These are phyloP conservation scores for Malassezia brasiliensis DNA, from an alignment of 1,284 basidiomycete genomes.

Conservation along the genomic window DNA sequence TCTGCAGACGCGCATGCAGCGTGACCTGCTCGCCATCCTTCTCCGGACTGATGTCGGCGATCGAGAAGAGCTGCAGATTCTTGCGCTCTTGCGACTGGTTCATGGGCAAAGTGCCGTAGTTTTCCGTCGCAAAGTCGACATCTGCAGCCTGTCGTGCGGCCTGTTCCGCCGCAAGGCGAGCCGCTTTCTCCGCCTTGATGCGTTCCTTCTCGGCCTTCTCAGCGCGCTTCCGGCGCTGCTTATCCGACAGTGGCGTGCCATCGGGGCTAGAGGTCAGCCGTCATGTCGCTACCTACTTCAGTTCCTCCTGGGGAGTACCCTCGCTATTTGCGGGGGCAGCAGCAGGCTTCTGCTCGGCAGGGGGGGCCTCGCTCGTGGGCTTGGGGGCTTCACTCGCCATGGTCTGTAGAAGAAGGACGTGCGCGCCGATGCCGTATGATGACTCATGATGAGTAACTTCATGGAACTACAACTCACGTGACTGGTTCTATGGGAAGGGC, in stretches of 20 bases:
- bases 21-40: constrained; percentile 69
- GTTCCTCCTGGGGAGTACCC: constrained; percentile 5
- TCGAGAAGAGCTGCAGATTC: constrained; percentile 54
- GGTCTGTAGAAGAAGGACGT: constrained; percentile 3
- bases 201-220: constrained; percentile 76
- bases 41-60: constrained; percentile 61
- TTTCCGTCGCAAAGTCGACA: constrained; percentile 72
- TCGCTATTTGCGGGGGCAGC: background rate
- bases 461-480: constrained; percentile 19
- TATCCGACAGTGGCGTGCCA: constrained; percentile 62
- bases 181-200: constrained; percentile 65
- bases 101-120: constrained; percentile 81
- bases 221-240: constrained; percentile 81
- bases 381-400: constrained; percentile 16
- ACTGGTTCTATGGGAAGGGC: constrained; percentile 1
- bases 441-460: constrained; percentile 6
- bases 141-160: constrained; percentile 65
- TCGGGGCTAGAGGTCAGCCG: constrained; percentile 28
- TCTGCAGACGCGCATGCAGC: constrained; percentile 83
- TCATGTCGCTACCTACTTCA: constrained; percentile 3
- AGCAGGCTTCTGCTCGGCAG: background rate
- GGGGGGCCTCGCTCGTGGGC: constrained; percentile 1
- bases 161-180: constrained; percentile 67
- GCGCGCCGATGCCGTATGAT: constrained; percentile 3
- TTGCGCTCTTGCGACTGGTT: constrained; percentile 73